Evolutionary conservation across 352 stramenopile species (phyloP), one percentile per base, ranked within the genome.

Genomic region (Pythium periplocum): DNA sequence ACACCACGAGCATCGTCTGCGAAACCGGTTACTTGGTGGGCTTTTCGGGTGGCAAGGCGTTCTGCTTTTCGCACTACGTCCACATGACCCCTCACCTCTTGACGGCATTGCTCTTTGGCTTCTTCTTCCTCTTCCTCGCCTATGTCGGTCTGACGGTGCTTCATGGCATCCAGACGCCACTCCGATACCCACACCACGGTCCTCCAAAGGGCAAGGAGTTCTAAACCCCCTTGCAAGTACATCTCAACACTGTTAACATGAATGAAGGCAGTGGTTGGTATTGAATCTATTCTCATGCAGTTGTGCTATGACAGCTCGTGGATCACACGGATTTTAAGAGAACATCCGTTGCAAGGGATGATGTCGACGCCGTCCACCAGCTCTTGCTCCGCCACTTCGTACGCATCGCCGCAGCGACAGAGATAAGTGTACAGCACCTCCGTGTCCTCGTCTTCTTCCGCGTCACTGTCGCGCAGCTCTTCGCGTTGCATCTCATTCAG

Each of bases 31-130:
- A 87, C 59, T 58, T 77, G 11, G 26, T 93, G 7, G 81, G 80
- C 35, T 69, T 56, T 37, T 62, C 73, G 45, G 64, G 53, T 2
- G 74, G 73, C 61, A 87, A 76, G 49, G 73, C 78, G 37, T 93
- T 89, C 68, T 93, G 83, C 75, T 93, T 91, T 52, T 88, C 83
- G 53, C 83, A 91, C 63, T 91, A 77, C 52, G 83, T 93, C 57
- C 73, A 72, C 69, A 89, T 90, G 73, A 93, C 83, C 35, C 83
- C 83, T 7, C 68, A 88, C 53, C 71, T 93, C 35, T 64, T 93
- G 34, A 73, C 80, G 30, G 80, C 66, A n/a, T 59, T 93, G 44
- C 53, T 93, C 46, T 83, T 93, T 38, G 78, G 78, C 10, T 66
- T 91, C 45, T 83, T 93, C 55, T 91, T 93, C 61, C 40, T 93